Evolutionary conservation across 1,284 basidiomycete species (phyloP), one percentile per base, ranked within the genome.

Genomic region (Puccinia horiana): DNA sequence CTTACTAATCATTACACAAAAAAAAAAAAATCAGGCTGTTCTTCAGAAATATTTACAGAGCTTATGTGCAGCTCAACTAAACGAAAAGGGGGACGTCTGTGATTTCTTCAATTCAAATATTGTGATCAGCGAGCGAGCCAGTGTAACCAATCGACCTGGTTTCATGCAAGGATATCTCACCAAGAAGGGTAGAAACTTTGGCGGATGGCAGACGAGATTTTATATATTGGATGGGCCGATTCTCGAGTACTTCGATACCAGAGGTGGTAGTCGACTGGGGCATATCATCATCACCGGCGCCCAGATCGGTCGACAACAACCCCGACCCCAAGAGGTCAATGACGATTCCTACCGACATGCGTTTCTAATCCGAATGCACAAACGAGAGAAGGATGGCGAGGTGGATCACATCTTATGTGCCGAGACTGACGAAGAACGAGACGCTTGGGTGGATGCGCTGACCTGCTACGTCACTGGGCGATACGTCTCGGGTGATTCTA

Each of bases 141-240:
- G 93, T 86, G 90, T 90, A 3, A n/a, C 83, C 18, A 83, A 81
- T 12, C 85, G 85, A 72, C 85, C 85, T 2, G 93, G 91, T n/a
- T 92, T 93, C 88, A 97, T 95, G 88, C 95, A 95, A 88, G 96
- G 96, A 29, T 98, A 96, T 87, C 89, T 98, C 69, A 98, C 96
- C 40, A 98, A 98, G 88, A 91, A 95, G 84, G 96, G 96, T 29
- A 95, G 97, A 88, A 97, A 95, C 86, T 96, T 98, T 87, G 95
- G 95, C 76, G 94, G 90, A 0, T 97, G 95, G 95, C 96, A 96
- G 86, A 95, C 94, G 44, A 90, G 96, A 65, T 98, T 92, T 87
- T 98, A 98, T 86, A 93, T 97, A 11, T 89, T 98, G 0, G 84
- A 87, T 92, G 95, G 12, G 91, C 94, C 8, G 89, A 73, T 92